Evolutionary conservation across 139 green algal genomes (phyloP).

Genomic region (Bryopsis sp.): DNA sequence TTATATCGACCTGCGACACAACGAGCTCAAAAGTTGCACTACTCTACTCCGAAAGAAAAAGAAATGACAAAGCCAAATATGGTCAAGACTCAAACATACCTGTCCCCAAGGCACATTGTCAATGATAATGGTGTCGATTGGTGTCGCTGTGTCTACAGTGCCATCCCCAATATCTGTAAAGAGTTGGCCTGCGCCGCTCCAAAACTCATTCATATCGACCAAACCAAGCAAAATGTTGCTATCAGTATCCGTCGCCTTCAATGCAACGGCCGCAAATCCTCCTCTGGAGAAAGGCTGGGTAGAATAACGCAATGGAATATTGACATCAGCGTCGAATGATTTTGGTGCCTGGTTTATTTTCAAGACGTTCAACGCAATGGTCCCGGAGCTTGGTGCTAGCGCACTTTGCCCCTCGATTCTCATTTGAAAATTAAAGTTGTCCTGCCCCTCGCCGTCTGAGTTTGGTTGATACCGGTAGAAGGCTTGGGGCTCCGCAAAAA

Average conservation of each 20-base stretch:
- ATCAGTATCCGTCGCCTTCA: background rate
- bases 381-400: background rate
- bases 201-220: background rate
- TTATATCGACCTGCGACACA: background rate
- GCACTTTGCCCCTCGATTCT: background rate
- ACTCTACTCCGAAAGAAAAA: background rate
- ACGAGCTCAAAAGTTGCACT: background rate
- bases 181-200: background rate
- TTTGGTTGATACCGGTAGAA: background rate
- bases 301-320: background rate
- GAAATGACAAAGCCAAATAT: background rate
- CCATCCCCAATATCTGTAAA: background rate
- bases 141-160: background rate
- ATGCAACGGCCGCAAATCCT: background rate
- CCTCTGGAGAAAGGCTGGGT: background rate
- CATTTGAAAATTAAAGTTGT: constrained; percentile 2
- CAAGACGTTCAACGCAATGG: background rate
- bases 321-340: background rate
- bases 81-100: background rate
- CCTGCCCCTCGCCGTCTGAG: background rate
- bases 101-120: background rate
- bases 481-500: no score
- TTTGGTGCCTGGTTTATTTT: background rate
- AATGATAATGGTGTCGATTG: background rate
- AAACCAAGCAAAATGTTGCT: background rate